Base-by-base conservation (phyloP, 768 basidiomycete species). In the Xerocomus spinulosus region DNA sequence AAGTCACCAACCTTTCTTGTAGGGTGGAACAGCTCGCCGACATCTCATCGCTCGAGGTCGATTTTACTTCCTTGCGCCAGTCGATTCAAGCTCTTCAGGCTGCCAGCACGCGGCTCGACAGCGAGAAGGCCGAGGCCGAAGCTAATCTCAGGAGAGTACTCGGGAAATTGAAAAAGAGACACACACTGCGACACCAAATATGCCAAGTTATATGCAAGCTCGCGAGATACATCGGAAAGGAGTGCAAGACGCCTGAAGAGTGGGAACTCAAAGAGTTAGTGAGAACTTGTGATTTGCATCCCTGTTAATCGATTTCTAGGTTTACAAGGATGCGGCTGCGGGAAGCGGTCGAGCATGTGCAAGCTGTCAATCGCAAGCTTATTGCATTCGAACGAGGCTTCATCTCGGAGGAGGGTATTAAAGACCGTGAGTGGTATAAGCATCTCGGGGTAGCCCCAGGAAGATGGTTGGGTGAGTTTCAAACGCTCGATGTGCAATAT, bases 401-500 rank as follows among this genome's bases (percentile, higher is more conserved):
- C 64, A 85, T 95, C 46, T 82, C 81, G n/a, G 71, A 84, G 56
- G 80, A 72, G 15, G 92, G 92, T 1, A 81, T 93, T 55, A 82
- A 82, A 55, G 81, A 83, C 44, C 76, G 89, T 33, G 84, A 89
- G 62, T 95, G 92, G 92, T 95, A 90, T 63, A 82, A 75, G 55
- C 86, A 93, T 67, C 75, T 93, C n/a, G 92, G 78, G 39, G 88
- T 93, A 38, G 92, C 92, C 12, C 92, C 92, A 25, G 92, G 92
- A 41, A 84, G 86, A 68, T 86, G 87, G 84, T 77, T 86, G 33
- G 86, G 87, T 87, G 55, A 57, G 77, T 61, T 24, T 14, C 21
- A 9, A 49, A 29, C 21, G 26, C 28, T 41, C 15, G 23, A 23
- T 4, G 39, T 30, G 20, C 6, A 7, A 14, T 41, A 3, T 12